Conservation (phyloP, 176 grass and related monocot species). For the Areca catechu region DNA sequence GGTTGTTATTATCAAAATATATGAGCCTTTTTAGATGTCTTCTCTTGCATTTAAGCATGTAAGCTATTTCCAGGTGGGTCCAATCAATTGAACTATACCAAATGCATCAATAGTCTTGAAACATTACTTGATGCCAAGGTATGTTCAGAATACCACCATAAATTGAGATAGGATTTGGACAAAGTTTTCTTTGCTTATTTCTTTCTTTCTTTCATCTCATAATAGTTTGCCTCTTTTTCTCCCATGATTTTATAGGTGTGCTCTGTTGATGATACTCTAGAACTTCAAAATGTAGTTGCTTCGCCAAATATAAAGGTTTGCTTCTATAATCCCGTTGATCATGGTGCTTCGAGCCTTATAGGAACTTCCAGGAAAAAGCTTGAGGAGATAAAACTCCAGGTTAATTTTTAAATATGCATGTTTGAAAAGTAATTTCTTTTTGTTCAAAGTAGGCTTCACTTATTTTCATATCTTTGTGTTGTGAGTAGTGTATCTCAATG, state of each 20-base stretch:
- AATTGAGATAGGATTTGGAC: no score
- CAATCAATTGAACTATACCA: slow-evolving; percentile 58
- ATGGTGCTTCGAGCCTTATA: slow-evolving; percentile 25
- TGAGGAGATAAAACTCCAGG: slow-evolving; percentile 52
- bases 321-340: slow-evolving; percentile 43
- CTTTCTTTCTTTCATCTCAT: not conserved
- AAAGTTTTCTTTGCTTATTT: no score
- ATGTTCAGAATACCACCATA: not conserved
- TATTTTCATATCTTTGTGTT: not conserved
- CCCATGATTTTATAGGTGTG: slow-evolving; percentile 55
- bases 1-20: no score
- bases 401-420: slow-evolving; percentile 21
- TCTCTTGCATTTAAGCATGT: no score
- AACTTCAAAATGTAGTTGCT: slow-evolving; percentile 69
- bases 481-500: slow-evolving; percentile 45
- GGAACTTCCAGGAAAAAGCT: slow-evolving; percentile 46
- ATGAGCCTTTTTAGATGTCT: no score
- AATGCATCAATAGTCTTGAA: slow-evolving; percentile 95
- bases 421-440: slow-evolving; percentile 1
- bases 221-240: not conserved
- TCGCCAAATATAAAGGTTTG: slow-evolving; percentile 71
- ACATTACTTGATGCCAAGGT: slow-evolving; percentile 88
- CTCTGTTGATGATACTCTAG: slow-evolving; percentile 52
- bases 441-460: not conserved
- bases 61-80: slow-evolving; percentile 42